Evolutionary conservation across 2,329 filamentous ascomycete species (phyloP), one percentile per base, ranked within the genome.

Genomic region (Chaetomiaceae sp.): DNA sequence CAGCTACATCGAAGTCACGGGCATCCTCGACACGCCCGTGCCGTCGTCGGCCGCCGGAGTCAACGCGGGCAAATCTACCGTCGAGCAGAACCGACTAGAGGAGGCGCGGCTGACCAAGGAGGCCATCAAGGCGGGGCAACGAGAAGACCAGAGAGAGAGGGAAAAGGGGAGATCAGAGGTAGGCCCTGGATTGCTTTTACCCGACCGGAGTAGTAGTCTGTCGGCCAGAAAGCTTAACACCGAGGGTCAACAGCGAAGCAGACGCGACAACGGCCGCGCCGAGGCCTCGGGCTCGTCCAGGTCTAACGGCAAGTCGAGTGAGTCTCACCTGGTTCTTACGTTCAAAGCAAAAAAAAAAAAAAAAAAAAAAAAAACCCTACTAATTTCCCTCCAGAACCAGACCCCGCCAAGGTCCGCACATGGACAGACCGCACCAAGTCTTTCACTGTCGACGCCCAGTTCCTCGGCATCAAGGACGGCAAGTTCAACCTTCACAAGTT

Each of bases 401-500:
- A 99, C 69, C 69, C 84, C 13, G 75, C 81, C 48, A 95, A 94
- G 72, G 82, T 95, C 29, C 85, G 94, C 59, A 90, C 86, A 2
- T 99, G 94, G 94, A 96, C 90, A 29, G 94, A 99, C 71, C 84
- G 94, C 61, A 90, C 90, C 32, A 94, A 92, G 64, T 92, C 91
- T 1, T 99, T 99, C 73, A 97, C 90, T 62, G 94, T 99, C 51
- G 94, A 97, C 61, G 94, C 94, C 14, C 90, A 99, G 67, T 99
- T 97, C 66, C 82, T 99, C 47, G 92, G 90, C 25, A 79, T 97
- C 48, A 90, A 90, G 68, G 94, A 97, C 67, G 90, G 91, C 58
- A 97, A 97, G 71, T 95, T 99, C 60, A 95, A 99, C 70, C 77
- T 99, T 20, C 94, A 99, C 75, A 99, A 99, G 74, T 80, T 90